These are phyloP conservation scores for Geranium incanum DNA, from an alignment of 441 rosid species.

Conservation along the genomic window DNA sequence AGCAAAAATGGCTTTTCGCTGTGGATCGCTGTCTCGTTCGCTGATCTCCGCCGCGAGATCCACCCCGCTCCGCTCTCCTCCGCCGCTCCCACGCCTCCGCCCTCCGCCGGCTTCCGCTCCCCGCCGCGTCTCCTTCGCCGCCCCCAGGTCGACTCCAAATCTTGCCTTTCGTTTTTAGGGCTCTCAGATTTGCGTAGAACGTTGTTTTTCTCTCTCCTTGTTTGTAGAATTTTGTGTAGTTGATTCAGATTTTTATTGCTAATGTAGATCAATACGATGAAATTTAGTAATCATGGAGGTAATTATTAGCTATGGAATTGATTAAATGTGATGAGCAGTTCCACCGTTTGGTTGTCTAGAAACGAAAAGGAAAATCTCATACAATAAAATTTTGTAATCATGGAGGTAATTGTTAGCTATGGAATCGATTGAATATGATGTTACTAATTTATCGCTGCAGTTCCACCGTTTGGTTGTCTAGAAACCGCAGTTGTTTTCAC, in stretches of 20 bases:
- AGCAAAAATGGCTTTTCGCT: background rate
- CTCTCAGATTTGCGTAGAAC: too few species aligned
- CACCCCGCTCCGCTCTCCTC: background rate
- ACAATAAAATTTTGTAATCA: too few species aligned
- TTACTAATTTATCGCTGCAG: background rate
- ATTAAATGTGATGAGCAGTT: background rate
- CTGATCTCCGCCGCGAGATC: background rate
- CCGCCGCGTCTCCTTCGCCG: conserved; percentile 1
- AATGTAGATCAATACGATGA: background rate
- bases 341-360: too few species aligned
- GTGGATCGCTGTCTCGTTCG: background rate
- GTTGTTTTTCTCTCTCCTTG: background rate
- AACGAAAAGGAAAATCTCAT: too few species aligned
- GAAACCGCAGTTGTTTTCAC: too few species aligned
- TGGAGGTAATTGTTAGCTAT: too few species aligned
- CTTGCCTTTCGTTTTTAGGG: too few species aligned
- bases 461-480: too few species aligned
- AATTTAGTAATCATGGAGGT: background rate
- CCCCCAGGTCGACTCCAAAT: background rate
- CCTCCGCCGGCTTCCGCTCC: background rate
- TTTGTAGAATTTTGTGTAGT: background rate
- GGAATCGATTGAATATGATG: too few species aligned
- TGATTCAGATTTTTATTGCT: background rate
- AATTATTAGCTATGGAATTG: background rate
- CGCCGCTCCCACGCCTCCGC: background rate